Base-by-base conservation (phyloP, 768 basidiomycete species). In the Tulasnella sp. region DNA sequence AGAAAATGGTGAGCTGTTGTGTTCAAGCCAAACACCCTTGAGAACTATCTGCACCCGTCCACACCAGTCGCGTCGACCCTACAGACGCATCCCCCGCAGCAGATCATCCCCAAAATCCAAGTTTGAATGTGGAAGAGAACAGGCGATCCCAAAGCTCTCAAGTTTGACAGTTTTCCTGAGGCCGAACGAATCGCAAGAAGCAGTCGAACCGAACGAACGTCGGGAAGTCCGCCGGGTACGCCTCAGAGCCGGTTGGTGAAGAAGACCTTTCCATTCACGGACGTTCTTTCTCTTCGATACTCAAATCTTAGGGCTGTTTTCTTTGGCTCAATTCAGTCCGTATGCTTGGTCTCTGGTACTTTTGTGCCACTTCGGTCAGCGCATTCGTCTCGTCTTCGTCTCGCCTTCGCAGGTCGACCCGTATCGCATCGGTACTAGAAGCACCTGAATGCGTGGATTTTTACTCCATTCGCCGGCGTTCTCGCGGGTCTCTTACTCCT, bases 1-100 rank as follows among this genome's bases (percentile, higher is more conserved):
- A 64, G 58, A 64, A 64, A 64, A 64, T 25, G 58, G 31, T 64
- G 29, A 12, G 58, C 58, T 25, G 31, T 64, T 64, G 25, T 22
- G 58, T 64, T 64, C 58, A 14, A 64, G 58, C 58, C 58, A 64
- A 64, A 64, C 58, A 64, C 58, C 58, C 58, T 64, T 64, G 58
- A 34, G 58, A 64, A 64, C 58, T 25, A 31, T 64, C 52, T 8
- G 9, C 58, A 12, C 29, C 58, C 58, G n/a, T n/a, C 58, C 14
- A 34, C 49, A 6, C n/a, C 22, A 7, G 49, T 22, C 29, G 58
- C 58, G 58, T 64, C 58, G 58, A 64, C 29, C 58, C 58, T 34
- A 22, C 58, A 34, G 3, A 17, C 31, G 3, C 58, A 64, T 64
- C 14, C 31, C 42, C 58, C 58, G 58, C 58, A 31, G 58, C 58